Evolutionary conservation across 768 basidiomycete species (phyloP).

Genomic region (Cystobasidium onofrii): DNA sequence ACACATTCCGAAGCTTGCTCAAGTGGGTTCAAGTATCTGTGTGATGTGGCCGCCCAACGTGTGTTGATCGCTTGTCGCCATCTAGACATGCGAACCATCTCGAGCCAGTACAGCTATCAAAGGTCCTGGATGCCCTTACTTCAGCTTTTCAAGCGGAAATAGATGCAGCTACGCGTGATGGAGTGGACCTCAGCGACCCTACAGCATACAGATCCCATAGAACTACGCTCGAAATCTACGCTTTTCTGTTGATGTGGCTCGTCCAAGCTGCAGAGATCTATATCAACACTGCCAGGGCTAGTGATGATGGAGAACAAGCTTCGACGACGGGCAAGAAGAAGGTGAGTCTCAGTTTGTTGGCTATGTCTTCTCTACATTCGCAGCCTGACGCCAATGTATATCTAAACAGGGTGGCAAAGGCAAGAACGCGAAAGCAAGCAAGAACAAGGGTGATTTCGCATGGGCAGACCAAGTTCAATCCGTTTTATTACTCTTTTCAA

Average conservation of each 20-base stretch:
- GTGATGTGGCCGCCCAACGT: background rate
- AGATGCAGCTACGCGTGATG: conserved; percentile 61
- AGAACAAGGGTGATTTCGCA: conserved; percentile 51
- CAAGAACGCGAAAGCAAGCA: conserved; percentile 29
- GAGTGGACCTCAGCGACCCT: conserved; percentile 55
- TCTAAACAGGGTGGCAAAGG: conserved; percentile 24
- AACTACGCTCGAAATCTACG: conserved; percentile 75
- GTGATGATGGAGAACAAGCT: conserved; percentile 44
- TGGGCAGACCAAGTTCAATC: conserved; percentile 71
- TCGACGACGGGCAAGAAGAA: conserved; percentile 43
- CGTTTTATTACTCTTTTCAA: conserved; percentile 63
- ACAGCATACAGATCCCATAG: conserved; percentile 63
- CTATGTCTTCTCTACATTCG: too few relatives aligned
- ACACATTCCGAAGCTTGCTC: conserved; percentile 70
- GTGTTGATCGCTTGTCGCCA: background rate
- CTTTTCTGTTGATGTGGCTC: conserved; percentile 88
- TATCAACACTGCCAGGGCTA: conserved; percentile 48
- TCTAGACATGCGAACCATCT: conserved; percentile 20
- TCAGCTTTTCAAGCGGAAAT: conserved; percentile 56
- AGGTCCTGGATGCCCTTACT: conserved; percentile 19
- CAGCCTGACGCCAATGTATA: background rate
- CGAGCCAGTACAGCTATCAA: conserved; percentile 11
- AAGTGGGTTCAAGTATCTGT: conserved; percentile 49
- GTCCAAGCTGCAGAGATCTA: conserved; percentile 70
- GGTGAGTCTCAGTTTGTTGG: too few relatives aligned